phyloP scores from a whole-genome alignment of 805 yeast genomes.

The Ogataea paraovalis region DNA sequence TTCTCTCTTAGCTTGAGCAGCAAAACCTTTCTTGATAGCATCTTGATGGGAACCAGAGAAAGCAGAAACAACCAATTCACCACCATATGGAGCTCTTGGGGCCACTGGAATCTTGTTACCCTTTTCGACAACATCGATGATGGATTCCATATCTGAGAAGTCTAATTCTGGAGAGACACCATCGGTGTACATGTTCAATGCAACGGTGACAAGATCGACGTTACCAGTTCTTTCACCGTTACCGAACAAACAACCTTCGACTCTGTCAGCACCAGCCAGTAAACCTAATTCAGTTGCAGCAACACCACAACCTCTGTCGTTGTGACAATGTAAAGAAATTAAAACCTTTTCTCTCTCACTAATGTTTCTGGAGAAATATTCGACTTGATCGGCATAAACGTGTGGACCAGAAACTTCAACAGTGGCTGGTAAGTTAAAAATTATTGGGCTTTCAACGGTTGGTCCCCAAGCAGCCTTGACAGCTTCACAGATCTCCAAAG shows the following conservation, averaged over 20 bases:
- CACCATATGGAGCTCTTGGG: slow-evolving; percentile 78
- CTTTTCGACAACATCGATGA: slow-evolving; percentile 67
- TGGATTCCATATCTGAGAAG: slow-evolving; percentile 61
- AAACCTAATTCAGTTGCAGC: slow-evolving; percentile 77
- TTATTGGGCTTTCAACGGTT: slow-evolving; percentile 66
- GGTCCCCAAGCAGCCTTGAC: slow-evolving; percentile 80
- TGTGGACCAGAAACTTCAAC: slow-evolving; percentile 76
- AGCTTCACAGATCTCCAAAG: slow-evolving; percentile 74
- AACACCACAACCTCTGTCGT: slow-evolving; percentile 80
- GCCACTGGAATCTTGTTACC: slow-evolving; percentile 74
- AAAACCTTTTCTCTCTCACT: slow-evolving; percentile 67
- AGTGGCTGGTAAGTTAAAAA: slow-evolving; percentile 77
- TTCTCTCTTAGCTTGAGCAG: slow-evolving; percentile 48
- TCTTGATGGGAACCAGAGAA: slow-evolving; percentile 56
- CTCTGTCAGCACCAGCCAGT: slow-evolving; percentile 82
- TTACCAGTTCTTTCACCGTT: slow-evolving; percentile 86
- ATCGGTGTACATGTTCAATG: slow-evolving; percentile 72
- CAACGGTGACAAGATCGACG: slow-evolving; percentile 73
- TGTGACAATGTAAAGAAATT: slow-evolving; percentile 71
- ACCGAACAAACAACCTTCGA: slow-evolving; percentile 79
- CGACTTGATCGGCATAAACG: slow-evolving; percentile 76
- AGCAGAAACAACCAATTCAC: slow-evolving; percentile 74
- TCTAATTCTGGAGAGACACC: slow-evolving; percentile 72
- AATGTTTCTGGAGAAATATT: slow-evolving; percentile 64
- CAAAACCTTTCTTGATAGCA: slow-evolving; percentile 35